These are phyloP conservation scores for Balamuthia mandrillaris DNA, from an alignment of 208 protist genomes.

Conservation along the genomic window DNA sequence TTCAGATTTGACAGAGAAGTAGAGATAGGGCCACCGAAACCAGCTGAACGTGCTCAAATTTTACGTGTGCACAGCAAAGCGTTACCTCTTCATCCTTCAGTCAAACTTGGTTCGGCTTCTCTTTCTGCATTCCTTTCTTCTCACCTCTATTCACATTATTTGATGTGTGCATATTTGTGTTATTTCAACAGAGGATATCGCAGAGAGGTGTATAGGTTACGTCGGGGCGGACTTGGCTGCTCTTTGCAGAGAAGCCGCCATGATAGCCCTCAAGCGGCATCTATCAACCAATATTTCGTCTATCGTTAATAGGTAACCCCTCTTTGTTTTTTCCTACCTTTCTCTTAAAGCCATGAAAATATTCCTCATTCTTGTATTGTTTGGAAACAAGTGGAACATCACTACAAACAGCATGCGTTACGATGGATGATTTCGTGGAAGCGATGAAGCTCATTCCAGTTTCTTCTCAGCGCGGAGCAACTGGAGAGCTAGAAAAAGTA, in stretches of 20 bases:
- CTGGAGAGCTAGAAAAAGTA: background rate
- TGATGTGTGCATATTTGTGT: background rate
- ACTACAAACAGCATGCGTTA: background rate
- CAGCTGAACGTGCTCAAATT: conserved; percentile 38
- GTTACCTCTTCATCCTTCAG: background rate
- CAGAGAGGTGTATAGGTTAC: conserved; percentile 29
- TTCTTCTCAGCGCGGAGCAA: background rate
- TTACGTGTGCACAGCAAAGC: conserved; percentile 14
- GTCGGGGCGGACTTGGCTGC: conserved; percentile 59
- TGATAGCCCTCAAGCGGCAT: conserved; percentile 38
- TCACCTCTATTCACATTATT: too few relatives aligned
- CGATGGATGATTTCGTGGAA: background rate
- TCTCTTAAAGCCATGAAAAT: too few relatives aligned
- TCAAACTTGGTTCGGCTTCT: background rate
- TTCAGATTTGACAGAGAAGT: conserved; percentile 55
- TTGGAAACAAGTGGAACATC: background rate
- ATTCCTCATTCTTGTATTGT: background rate
- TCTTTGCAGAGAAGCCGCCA: conserved; percentile 44
- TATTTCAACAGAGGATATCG: background rate
- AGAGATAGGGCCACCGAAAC: conserved; percentile 47
- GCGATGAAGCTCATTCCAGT: background rate
- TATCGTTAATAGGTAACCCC: background rate
- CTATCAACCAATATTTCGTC: background rate
- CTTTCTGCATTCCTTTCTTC: background rate
- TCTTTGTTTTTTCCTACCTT: background rate